Evolutionary conservation across 176 grass and related monocot species (phyloP), one percentile per base, ranked within the genome.

Genomic region (Carex scoparia): DNA sequence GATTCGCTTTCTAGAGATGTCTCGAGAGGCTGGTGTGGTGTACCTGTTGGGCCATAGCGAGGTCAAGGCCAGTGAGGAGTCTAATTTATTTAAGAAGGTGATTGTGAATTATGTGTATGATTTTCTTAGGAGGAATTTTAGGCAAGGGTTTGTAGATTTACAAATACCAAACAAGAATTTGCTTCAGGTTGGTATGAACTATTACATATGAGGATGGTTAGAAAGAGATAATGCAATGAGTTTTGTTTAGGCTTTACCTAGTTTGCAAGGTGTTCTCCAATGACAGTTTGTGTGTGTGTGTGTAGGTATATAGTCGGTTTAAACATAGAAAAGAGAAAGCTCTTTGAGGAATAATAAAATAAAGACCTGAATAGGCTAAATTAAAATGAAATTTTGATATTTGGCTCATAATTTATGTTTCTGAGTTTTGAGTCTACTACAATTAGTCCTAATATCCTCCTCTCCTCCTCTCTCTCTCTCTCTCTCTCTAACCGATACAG

Each of bases 101-200:
- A 79, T 86, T 10, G 84, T 89, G 57, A 28, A 89, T 74, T 67
- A 89, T 46, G 84, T 86, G 48, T 89, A 89, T 79, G 88, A 89
- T 69, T 89, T 89, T 81, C 81, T 89, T 62, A 86, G 84, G 84
- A 86, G 84, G 30, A 89, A 89, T 31, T 89, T 67, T 54, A 83
- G 88, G 68, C 88, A 89, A 80, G 87, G 87, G 16, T 85, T 88
- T 61, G 87, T 73, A 9, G 87, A 88, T 59, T 84, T 88, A 63
- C 87, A 88, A 79, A 88, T 88, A 80, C 87, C 87, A 46, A 88
- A 88, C 87, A 85, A 85, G 82, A 88, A 88, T 54, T 73, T 88
- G 73, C 73, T 88, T 61, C 82, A 81, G 84, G 87, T 88, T 62
- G 82, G 87, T n/a, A 88, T 88, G 87, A 85, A 81, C 40, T 85